Conservation (phyloP, 1,284 basidiomycete species). For the Tilletia horrida region DNA sequence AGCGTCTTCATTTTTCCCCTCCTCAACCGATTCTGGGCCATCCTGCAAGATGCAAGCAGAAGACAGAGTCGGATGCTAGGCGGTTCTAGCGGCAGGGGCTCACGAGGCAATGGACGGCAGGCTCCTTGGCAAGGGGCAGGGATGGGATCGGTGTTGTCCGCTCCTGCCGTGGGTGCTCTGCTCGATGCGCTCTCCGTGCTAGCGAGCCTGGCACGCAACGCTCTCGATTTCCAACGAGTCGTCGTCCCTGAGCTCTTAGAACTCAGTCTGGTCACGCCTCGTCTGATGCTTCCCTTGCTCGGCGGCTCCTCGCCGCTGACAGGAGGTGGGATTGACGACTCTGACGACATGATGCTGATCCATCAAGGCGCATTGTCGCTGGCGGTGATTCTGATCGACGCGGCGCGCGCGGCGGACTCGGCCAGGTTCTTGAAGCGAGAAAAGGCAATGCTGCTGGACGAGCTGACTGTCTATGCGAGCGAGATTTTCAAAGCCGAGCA, state of each 20-base stretch:
- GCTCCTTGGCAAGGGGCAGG: slow-evolving; percentile 61
- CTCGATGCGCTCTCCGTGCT: slow-evolving; percentile 75
- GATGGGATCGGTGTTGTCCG: slow-evolving; percentile 69
- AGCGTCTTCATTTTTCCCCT: slow-evolving; percentile 68
- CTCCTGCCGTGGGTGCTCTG: slow-evolving; percentile 70
- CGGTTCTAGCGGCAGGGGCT: background rate
- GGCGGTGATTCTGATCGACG: slow-evolving; percentile 71
- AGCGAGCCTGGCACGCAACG: slow-evolving; percentile 73
- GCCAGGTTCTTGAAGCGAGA: slow-evolving; percentile 74
- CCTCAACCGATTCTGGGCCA: slow-evolving; percentile 77
- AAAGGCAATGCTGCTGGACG: slow-evolving; percentile 68
- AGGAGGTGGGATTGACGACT: background rate
- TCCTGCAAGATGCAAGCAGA: slow-evolving; percentile 19
- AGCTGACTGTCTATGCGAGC: slow-evolving; percentile 75
- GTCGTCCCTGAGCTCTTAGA: slow-evolving; percentile 77
- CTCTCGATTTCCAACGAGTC: slow-evolving; percentile 72
- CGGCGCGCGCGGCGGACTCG: slow-evolving; percentile 69
- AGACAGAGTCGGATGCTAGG: background rate
- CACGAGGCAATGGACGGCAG: slow-evolving; percentile 66
- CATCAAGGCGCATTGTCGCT: slow-evolving; percentile 73
- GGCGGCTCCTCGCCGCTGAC: slow-evolving; percentile 40
- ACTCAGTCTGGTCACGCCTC: slow-evolving; percentile 67
- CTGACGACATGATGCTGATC: slow-evolving; percentile 64
- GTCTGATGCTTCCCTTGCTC: slow-evolving; percentile 55
- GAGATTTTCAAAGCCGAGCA: slow-evolving; percentile 19